A percentile compares a stretch with the other conserved stretches of the same genome.
phyloP scores from a whole-genome alignment of 768 basidiomycete species.

The Lentinula sp. region DNA sequence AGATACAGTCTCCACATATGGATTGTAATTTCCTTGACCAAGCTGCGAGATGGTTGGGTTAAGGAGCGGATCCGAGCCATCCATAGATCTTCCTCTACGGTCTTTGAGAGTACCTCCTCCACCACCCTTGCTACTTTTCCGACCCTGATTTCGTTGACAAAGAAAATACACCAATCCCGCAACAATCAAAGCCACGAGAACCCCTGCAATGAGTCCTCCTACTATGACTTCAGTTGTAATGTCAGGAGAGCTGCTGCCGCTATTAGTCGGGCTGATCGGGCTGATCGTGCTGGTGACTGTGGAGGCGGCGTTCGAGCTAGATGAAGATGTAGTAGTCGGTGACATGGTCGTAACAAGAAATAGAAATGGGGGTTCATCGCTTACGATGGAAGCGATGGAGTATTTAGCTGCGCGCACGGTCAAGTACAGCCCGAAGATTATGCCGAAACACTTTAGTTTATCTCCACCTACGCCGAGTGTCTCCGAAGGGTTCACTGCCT shows the following conservation, averaged over 20 bases:
- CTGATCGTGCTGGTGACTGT: neutral
- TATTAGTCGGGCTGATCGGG: neutral
- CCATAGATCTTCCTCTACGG: neutral
- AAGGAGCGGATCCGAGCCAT: neutral
- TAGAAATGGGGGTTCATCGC: neutral
- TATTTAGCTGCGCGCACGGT: neutral
- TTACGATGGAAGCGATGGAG: neutral
- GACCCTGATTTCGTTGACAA: neutral
- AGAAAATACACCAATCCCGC: neutral
- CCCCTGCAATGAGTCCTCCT: neutral
- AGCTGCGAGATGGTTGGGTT: neutral
- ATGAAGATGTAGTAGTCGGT: neutral
- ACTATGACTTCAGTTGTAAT: neutral
- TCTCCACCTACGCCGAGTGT: neutral
- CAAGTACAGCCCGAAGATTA: neutral
- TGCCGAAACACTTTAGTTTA: neutral
- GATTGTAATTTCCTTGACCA: neutral
- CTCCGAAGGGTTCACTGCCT: neutral
- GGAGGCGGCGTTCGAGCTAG: neutral
- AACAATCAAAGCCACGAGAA: neutral
- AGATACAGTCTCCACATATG: neutral
- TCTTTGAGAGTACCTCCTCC: neutral
- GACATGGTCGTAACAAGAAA: neutral
- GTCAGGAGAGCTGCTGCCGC: neutral
- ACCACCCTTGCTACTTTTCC: neutral